phyloP scores from a whole-genome alignment of 345 rosid genomes.

The Eucalyptus curtisii region DNA sequence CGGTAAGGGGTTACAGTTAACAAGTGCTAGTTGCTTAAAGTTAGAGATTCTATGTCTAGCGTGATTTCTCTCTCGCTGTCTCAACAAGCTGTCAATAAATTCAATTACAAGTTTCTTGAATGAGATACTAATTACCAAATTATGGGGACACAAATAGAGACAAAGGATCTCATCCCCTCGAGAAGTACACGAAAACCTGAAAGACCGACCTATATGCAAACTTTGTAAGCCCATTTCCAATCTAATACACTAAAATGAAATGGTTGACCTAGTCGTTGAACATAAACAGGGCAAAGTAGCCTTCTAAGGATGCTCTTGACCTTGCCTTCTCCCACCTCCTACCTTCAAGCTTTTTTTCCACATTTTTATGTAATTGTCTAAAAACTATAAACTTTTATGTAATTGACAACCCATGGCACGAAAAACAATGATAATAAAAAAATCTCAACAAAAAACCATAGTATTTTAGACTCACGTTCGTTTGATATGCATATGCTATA shows the following conservation, averaged over 20 bases:
- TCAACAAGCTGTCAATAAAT: background rate
- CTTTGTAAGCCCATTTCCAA: background rate
- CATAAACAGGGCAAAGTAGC: background rate
- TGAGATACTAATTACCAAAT: background rate
- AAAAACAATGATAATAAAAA: background rate
- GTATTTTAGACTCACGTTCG: background rate
- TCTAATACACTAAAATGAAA: background rate
- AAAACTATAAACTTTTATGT: background rate
- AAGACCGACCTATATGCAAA: background rate
- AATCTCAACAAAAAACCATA: background rate
- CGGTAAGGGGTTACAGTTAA: fast-evolving
- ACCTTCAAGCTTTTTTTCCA: background rate
- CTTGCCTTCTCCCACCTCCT: background rate
- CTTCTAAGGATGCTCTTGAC: background rate
- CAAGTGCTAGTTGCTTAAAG: background rate
- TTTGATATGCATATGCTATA: background rate
- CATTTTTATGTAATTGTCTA: background rate
- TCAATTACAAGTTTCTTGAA: background rate
- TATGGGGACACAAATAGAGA: background rate
- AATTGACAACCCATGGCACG: background rate
- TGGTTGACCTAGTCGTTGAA: background rate
- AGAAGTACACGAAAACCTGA: background rate
- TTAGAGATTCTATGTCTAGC: background rate
- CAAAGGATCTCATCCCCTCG: background rate
- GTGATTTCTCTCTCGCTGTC: background rate